Evolutionary conservation across 345 rosid genomes (phyloP).

Genomic region (Eucalyptus regnans): DNA sequence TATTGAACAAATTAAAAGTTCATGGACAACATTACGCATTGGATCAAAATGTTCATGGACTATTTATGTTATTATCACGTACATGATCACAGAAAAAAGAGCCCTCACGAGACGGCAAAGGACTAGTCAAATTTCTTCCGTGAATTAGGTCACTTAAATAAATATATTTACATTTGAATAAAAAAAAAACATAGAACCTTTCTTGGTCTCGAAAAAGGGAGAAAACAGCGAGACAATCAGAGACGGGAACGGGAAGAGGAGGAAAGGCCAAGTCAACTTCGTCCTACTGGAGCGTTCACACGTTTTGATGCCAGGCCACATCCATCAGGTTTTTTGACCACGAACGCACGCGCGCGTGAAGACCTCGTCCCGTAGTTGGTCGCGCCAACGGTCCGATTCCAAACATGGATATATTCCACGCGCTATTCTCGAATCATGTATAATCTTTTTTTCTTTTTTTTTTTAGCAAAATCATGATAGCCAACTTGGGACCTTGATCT

Average conservation of each 20-base stretch:
- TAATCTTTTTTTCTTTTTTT: fast-evolving
- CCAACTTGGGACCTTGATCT: background rate
- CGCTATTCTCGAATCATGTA: background rate
- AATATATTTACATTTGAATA: background rate
- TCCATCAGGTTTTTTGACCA: background rate
- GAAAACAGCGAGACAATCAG: background rate
- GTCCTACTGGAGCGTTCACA: background rate
- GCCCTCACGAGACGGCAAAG: background rate
- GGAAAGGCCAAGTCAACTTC: background rate
- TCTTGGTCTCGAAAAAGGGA: background rate
- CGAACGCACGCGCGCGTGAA: background rate
- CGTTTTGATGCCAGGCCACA: background rate
- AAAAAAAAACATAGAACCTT: background rate
- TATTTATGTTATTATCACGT: fast-evolving
- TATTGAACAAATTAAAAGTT: too few relatives aligned
- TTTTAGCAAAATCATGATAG: background rate
- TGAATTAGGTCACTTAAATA: background rate
- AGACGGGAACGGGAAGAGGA: background rate
- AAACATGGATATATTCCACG: background rate
- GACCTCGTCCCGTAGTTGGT: background rate
- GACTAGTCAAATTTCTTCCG: background rate
- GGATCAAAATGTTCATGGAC: fast-evolving
- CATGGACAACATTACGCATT: fast-evolving
- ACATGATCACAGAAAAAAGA: background rate
- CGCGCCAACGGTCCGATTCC: background rate